Conservation (phyloP, 495 filamentous ascomycete genomes). For the Xylaria venustula region DNA sequence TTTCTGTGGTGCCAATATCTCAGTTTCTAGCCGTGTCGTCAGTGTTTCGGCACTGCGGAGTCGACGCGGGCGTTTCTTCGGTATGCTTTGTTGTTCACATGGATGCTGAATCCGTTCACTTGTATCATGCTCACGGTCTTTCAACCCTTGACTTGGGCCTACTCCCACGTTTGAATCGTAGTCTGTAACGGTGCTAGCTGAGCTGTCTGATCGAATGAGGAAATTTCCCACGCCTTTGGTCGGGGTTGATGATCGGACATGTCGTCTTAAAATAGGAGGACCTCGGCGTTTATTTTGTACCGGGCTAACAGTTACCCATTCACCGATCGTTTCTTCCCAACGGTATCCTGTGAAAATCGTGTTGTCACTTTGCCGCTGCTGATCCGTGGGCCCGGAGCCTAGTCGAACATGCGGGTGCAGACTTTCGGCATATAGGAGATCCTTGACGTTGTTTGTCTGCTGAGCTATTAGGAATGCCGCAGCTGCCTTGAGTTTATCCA, state of each 20-base stretch:
- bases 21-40: neutral
- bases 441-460: constrained; percentile 39
- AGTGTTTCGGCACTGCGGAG: constrained; percentile 9
- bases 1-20: neutral
- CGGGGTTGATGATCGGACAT: constrained; percentile 15
- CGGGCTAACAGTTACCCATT: constrained; percentile 49
- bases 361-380: constrained; percentile 4
- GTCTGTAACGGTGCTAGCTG: constrained; percentile 15
- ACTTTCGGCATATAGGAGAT: constrained; percentile 43
- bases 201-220: constrained; percentile 14
- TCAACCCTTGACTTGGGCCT: constrained; percentile 7
- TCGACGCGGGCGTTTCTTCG: constrained; percentile 23
- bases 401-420: constrained; percentile 21
- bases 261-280: constrained; percentile 2
- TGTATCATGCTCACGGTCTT: constrained; percentile 3
- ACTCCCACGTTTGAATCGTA: constrained; percentile 18
- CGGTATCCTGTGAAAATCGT: constrained; percentile 37
- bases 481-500: constrained; percentile 25
- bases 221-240: constrained; percentile 1
- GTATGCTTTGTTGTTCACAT: constrained; percentile 7
- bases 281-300: constrained; percentile 11
- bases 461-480: constrained; percentile 42
- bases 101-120: neutral
- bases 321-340: constrained; percentile 56
- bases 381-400: constrained; percentile 1